These are phyloP conservation scores for Penicillium sp. DNA, from an alignment of 2,329 filamentous ascomycete species.

Conservation along the genomic window DNA sequence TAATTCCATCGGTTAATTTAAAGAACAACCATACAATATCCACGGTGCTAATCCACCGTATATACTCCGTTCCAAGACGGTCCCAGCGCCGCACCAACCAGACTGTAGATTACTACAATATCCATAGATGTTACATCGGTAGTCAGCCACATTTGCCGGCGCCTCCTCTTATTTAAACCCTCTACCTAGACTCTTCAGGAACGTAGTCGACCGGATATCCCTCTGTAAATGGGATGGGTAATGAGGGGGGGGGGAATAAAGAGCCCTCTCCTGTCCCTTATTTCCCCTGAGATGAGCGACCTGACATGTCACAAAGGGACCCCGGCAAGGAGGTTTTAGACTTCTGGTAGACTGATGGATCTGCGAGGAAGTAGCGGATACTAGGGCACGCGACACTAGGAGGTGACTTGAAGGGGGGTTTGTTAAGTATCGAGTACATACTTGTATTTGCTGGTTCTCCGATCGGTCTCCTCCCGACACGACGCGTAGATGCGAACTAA, in stretches of 20 bases:
- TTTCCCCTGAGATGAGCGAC: neutral
- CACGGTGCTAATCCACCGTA: neutral
- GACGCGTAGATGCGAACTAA: constrained; percentile 11
- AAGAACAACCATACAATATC: neutral
- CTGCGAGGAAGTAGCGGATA: constrained; percentile 4
- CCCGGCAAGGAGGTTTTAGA: constrained; percentile 19
- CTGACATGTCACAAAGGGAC: constrained; percentile 14
- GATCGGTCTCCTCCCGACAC: constrained; percentile 7
- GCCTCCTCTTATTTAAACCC: neutral
- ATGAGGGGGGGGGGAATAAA: neutral
- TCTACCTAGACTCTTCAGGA: neutral
- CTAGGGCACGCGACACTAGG: constrained; percentile 14
- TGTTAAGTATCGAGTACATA: constrained; percentile 6
- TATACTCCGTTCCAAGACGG: constrained; percentile 12
- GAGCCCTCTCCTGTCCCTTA: neutral
- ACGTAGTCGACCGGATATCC: neutral
- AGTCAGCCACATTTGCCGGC: constrained; percentile 5
- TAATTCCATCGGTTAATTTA: neutral
- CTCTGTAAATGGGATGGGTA: neutral
- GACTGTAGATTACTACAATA: neutral
- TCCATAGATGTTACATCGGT: constrained; percentile 16
- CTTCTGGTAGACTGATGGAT: constrained; percentile 10
- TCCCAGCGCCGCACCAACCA: constrained; percentile 2
- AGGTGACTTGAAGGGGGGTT: neutral
- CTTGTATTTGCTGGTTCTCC: neutral